Evolutionary conservation across 2,329 filamentous ascomycete species (phyloP).

Genomic region (Sporothrix curviconia): DNA sequence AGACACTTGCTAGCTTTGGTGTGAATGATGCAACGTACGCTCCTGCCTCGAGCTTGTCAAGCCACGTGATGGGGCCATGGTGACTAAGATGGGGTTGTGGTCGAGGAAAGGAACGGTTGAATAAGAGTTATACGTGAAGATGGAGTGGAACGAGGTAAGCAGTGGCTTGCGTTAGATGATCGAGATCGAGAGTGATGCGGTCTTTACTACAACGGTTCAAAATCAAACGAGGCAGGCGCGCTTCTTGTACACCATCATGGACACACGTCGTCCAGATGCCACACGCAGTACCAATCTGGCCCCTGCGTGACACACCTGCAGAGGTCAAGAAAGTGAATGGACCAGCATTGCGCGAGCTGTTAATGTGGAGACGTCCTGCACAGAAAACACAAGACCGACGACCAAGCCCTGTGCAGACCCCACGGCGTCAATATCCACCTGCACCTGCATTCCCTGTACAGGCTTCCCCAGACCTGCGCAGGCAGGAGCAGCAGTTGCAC

Average conservation of each 20-base stretch:
- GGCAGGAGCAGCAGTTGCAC: no score
- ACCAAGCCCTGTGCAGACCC: not conserved
- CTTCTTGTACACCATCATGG: not conserved
- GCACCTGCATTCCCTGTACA: not conserved
- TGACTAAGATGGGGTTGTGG: not conserved
- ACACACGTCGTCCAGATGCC: no score
- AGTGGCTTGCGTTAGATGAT: not conserved
- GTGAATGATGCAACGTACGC: no score
- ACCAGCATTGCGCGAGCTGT: no score
- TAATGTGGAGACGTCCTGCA: no score
- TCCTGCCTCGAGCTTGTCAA: constrained; percentile 39
- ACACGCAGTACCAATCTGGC: no score
- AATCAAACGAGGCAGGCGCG: not conserved
- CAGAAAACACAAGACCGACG: no score
- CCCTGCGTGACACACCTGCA: not conserved
- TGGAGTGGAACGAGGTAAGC: not conserved
- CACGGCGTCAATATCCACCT: not conserved
- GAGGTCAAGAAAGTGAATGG: no score
- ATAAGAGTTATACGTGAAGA: not conserved
- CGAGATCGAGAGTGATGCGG: not conserved
- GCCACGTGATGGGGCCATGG: constrained; percentile 29
- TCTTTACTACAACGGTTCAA: not conserved
- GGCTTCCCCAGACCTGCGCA: not conserved
- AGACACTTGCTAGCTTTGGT: no score
- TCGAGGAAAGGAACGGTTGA: not conserved